Conservation (phyloP, 192 early-diverging fungal genomes). For the Linnemannia zychae region DNA sequence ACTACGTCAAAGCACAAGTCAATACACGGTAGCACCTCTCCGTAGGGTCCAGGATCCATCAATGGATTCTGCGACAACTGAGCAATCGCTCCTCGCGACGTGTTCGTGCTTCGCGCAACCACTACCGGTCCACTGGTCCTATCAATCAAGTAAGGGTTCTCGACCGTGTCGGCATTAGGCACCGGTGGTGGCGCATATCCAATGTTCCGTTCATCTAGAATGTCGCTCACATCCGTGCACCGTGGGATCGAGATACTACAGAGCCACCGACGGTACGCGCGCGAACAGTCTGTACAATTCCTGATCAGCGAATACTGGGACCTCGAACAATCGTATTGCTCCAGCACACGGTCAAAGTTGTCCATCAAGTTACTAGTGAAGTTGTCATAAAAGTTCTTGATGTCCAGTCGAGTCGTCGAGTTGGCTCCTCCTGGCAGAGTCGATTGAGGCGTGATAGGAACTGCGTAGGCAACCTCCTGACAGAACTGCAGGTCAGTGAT, state of each 20-base stretch:
- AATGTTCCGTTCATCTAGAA: constrained; percentile 17
- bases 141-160: constrained; percentile 50
- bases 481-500: constrained; percentile 66
- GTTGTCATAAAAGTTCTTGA: constrained; percentile 63
- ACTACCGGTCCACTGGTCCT: constrained; percentile 31
- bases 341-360: constrained; percentile 62
- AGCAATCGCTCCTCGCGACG: constrained; percentile 28
- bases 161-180: not conserved
- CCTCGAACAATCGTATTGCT: constrained; percentile 64
- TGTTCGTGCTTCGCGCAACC: constrained; percentile 18
- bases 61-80: constrained; percentile 35
- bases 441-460: constrained; percentile 54
- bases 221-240: constrained; percentile 58
- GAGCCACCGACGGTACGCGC: constrained; percentile 69
- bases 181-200: constrained; percentile 23
- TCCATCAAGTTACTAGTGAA: constrained; percentile 52
- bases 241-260: constrained; percentile 69
- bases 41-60: constrained; percentile 59
- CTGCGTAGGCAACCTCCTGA: constrained; percentile 67
- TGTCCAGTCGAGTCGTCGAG: constrained; percentile 22
- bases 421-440: constrained; percentile 18
- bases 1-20: constrained; percentile 70
- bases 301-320: constrained; percentile 69
- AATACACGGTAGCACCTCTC: constrained; percentile 68
- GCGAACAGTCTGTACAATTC: constrained; percentile 66